Evolutionary conservation across 2,329 filamentous ascomycete genomes (phyloP).

Genomic region (Stagonosporopsis tanaceti): DNA sequence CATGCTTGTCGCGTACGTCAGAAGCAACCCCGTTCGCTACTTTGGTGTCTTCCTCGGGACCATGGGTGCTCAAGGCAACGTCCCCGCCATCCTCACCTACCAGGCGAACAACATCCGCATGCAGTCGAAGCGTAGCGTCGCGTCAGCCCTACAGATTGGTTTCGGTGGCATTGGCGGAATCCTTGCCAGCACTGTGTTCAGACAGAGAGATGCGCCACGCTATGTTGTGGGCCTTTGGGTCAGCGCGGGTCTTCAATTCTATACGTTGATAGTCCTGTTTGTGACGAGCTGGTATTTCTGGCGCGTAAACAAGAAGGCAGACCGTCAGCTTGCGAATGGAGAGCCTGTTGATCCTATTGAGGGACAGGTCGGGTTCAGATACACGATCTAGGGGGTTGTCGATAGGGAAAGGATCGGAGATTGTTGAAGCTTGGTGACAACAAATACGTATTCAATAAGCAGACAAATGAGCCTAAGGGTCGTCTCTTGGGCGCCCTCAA

Average conservation of each 20-base stretch:
- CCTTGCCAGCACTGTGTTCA: conserved; percentile 31
- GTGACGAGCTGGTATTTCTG: conserved; percentile 24
- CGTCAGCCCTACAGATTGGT: conserved; percentile 33
- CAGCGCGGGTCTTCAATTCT: conserved; percentile 29
- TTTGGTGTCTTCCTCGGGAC: conserved; percentile 39
- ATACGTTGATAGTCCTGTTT: conserved; percentile 23
- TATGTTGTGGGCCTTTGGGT: conserved; percentile 35
- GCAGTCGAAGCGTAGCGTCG: conserved; percentile 33
- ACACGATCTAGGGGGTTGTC: conserved; percentile 19
- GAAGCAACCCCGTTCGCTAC: conserved; percentile 34
- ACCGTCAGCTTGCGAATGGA: conserved; percentile 21
- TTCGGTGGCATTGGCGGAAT: conserved; percentile 40
- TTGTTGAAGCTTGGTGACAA: not conserved
- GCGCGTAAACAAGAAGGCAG: conserved; percentile 27
- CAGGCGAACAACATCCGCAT: conserved; percentile 38
- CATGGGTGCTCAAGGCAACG: conserved; percentile 28
- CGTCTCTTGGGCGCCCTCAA: too few relatives aligned
- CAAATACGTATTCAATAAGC: too few relatives aligned
- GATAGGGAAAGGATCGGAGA: not conserved
- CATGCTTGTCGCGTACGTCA: conserved; percentile 35
- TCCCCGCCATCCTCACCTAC: conserved; percentile 36
- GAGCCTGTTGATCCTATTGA: conserved; percentile 27
- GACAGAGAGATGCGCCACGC: conserved; percentile 30
- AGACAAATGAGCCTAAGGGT: too few relatives aligned
- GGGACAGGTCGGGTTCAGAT: conserved; percentile 32